Base-by-base conservation (phyloP, 345 rosid species). In the Gossypium herbaceum region DNA sequence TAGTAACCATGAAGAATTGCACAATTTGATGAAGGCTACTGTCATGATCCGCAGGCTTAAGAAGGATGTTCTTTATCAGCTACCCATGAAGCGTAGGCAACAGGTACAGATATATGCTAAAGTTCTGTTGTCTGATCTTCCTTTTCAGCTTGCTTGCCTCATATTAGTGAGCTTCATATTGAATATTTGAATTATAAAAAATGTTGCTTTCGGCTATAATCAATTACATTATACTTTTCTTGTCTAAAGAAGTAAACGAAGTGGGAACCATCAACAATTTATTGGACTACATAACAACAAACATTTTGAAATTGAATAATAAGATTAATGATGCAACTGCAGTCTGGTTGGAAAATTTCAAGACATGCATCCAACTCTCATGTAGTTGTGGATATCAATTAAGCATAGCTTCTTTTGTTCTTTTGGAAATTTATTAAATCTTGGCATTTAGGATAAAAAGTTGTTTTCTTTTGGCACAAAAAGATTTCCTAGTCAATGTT, bases 1-100 rank as follows among this genome's bases (percentile, higher is more conserved):
- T 68, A 91, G 92, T 83, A 92, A 94, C 87, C 98, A 94, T 81
- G 98, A 94, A 51, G 98, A 94, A 82, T 85, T 94, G 87, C 98
- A 94, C 85, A 90, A 85, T 88, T 80, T 92, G 88, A 92, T 94
- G 87, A 94, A 91, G 90, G 93, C 97, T 80, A 94, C 98, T 17
- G 86, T 91, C 58, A 94, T 94, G 98, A 92, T 94, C 76, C 90
- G 98, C 74, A 88, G 98, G 79, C 91, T 89, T 62, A 94, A 94
- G 84, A 94, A 87, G 73, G 97, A 94, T 86, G 98, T 94, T 75
- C 95, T 94, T 72, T 45, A 83, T 63, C 83, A 94, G 85, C 98
- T 94, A 75, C 98, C 98, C 19, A 68, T 85, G 69, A 92, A 94
- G 79, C 94, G 97, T 43, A 88, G 98, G 75, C 98, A 94, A 76